Evolutionary conservation across 352 stramenopile genomes (phyloP), one percentile per base, ranked within the genome.

Genomic region (Pythium folliculosum): DNA sequence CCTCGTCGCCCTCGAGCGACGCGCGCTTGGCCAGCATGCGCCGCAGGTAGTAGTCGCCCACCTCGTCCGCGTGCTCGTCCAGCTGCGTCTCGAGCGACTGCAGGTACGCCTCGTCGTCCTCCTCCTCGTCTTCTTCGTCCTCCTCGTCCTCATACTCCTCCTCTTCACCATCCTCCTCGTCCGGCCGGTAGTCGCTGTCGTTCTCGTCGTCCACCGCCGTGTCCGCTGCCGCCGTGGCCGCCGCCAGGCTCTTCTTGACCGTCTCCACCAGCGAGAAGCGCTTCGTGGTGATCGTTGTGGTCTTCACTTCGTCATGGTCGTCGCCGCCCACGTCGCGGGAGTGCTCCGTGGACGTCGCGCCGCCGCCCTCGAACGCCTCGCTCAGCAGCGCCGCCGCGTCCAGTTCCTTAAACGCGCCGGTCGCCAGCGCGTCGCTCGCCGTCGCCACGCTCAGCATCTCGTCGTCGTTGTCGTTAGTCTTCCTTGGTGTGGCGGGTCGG

Each of bases 11-110:
- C 13, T 65, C 59, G 25, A 73, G 43, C 38, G 43, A 49, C 7
- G 69, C 52, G 21, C 68, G 68, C 40, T 56, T 40, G n/a, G 49
- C 68, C 30, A 76, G 61, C 72, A 78, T 78, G 17, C 59, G 70
- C 40, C 38, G 64, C 21, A 78, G 35, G 60, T 78, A 78, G 13
- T 72, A 55, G 54, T 77, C 71, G 22, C 60, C 51, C 17, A 69
- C 67, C 23, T 73, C 60, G 43, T 73, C 67, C 14, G 57, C 65
- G 43, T 67, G 48, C 9, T 72, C 66, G 52, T 68, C 66, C 43
- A 71, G 19, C n/a, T 65, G 50, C 37, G 35, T 54, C 53, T 67
- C 59, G 13, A 72, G 51, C 59, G 66, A 68, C n/a, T 25, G 59
- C 25, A 37, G 19, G 22, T 66, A 45, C 52, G 51, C 40, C 25